Percentiles rank a stretch among this genome's conserved stretches.
Conservation (phyloP, 441 rosid genomes). For the Croton setiger region DNA sequence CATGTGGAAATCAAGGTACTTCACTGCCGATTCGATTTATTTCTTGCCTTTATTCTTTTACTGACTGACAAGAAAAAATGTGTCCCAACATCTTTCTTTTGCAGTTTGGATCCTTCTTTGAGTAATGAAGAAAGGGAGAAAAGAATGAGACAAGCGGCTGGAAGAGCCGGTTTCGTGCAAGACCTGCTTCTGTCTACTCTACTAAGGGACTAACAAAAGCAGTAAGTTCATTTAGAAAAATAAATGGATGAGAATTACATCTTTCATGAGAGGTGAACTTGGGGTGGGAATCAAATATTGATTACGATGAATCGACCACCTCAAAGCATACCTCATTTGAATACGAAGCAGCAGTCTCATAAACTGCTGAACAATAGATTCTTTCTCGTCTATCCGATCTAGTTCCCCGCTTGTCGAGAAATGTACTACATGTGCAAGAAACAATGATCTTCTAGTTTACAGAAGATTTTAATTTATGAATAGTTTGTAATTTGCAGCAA, state of each 20-base stretch:
- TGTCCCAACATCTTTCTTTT: not conserved
- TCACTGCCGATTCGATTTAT: not conserved
- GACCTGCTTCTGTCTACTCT: constrained; percentile 49
- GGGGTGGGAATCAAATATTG: constrained; percentile 18
- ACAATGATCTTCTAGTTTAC: constrained; percentile 16
- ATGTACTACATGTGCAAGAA: constrained; percentile 23
- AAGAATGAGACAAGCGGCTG: constrained; percentile 47
- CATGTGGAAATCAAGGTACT: constrained; percentile 56
- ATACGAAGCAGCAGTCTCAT: not conserved
- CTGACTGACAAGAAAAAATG: not conserved
- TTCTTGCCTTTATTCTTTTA: not conserved
- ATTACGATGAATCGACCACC: constrained; percentile 11
- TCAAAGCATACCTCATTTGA: constrained; percentile 4
- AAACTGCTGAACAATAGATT: constrained; percentile 12
- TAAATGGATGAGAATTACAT: constrained; percentile 23
- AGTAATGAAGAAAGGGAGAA: constrained; percentile 53
- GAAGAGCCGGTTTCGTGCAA: constrained; percentile 56
- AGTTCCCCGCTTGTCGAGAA: constrained; percentile 11
- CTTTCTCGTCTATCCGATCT: constrained; percentile 11
- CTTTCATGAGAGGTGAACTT: constrained; percentile 9
- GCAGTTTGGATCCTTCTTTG: constrained; percentile 58
- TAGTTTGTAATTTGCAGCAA: not conserved
- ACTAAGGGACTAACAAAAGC: constrained; percentile 28
- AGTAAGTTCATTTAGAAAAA: constrained; percentile 22
- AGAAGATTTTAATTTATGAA: constrained; percentile 12